Evolutionary conservation across 352 stramenopile species (phyloP), one percentile per base, ranked within the genome.

Genomic region (Phytopythium sindhum): DNA sequence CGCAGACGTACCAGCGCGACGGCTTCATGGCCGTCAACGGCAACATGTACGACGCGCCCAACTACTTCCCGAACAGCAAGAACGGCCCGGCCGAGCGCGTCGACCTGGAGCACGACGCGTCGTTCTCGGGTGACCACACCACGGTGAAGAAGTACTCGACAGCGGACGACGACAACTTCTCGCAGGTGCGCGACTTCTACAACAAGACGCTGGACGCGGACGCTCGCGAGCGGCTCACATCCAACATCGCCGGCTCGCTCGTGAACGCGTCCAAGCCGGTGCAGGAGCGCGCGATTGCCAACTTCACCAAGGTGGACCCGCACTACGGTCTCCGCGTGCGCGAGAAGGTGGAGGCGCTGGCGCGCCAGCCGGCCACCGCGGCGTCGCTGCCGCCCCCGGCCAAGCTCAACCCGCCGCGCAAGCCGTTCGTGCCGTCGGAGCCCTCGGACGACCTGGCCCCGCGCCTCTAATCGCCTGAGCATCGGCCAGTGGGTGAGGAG

Each of bases 1-100:
- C 70, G 24, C 68, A 86, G 57, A 90, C 84, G 61, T 96, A 97
- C 68, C 88, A 96, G 60, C 83, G 89, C 29, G 90, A 97, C 60
- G 90, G 88, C 2, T 67, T 73, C 15, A 96, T 97, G 86, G 62
- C 69, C 10, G 72, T 96, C 5, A 77, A 87, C 54, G 83, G 75
- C 48, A 96, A 96, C 76, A 89, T 89, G 77, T 57, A 61, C 35
- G 67, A 66, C 47, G 55, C 73, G 28, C 88, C 89, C 1, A 96
- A 94, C 64, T 96, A 97, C 68, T 97, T 96, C 72, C 90, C 90
- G 1, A 97, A 97, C 67, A 95, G 78, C 64, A 86, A 86, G 63
- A 81, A 77, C 26, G 79, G 81, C 9, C 77, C 82, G 12, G 50
- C 65, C 26, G 69, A 87, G 57, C 68, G 78, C 23, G 61, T 54